Evolutionary conservation across 305 asterid genomes (phyloP).

Genomic region (Fraxinus nigra): DNA sequence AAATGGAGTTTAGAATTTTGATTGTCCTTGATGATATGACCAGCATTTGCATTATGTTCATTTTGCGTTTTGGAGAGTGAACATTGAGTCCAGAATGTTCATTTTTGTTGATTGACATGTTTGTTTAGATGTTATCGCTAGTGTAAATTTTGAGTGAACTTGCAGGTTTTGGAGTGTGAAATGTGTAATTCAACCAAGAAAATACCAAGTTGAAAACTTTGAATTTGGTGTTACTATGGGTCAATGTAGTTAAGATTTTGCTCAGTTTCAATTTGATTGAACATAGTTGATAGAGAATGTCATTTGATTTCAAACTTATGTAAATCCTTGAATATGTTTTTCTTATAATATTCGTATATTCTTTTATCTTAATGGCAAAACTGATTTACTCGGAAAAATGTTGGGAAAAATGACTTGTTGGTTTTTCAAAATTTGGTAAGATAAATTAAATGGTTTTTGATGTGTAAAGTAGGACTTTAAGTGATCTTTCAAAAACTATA

Average conservation of each 20-base stretch:
- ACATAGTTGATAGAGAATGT: neutral
- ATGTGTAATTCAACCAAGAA: neutral
- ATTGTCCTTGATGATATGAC: neutral
- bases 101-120: slow-evolving; percentile 7
- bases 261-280: neutral
- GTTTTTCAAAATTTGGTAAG: slow-evolving; percentile 4
- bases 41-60: slow-evolving; percentile 12
- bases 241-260: neutral
- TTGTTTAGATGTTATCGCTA: neutral
- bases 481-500: slow-evolving; percentile 19
- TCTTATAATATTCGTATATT: neutral
- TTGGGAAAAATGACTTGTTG: neutral
- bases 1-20: slow-evolving; percentile 4
- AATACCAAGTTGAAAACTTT: neutral
- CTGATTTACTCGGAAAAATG: neutral
- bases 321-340: neutral
- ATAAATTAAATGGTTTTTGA: slow-evolving; percentile 13
- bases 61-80: neutral
- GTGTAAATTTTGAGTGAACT: neutral
- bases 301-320: neutral
- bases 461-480: slow-evolving; percentile 18
- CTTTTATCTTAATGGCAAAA: slow-evolving; percentile 2
- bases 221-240: neutral
- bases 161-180: slow-evolving; percentile 6
- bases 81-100: slow-evolving; percentile 8